A percentile compares a stretch with the other conserved stretches of the same genome.
Evolutionary conservation across 306 rosid species (phyloP).

Genomic region (Abrus pulchellus): DNA sequence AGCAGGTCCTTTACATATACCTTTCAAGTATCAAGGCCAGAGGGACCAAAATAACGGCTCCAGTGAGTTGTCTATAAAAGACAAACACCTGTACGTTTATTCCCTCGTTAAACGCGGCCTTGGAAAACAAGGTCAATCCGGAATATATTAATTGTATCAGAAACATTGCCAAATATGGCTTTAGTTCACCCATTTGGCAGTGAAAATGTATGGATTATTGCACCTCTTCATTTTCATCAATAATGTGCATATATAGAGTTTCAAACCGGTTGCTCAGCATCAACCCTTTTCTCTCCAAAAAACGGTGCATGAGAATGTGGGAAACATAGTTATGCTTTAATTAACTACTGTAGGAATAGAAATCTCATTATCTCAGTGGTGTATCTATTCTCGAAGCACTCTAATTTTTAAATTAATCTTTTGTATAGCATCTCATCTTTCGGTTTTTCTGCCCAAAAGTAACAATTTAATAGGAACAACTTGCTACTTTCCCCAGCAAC

Average conservation of each 20-base stretch:
- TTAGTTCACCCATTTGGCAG: constrained; percentile 54
- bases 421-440: constrained; percentile 51
- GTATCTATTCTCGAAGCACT: constrained; percentile 61
- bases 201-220: constrained; percentile 8
- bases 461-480: constrained; percentile 3
- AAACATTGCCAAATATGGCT: constrained; percentile 64
- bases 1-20: constrained; percentile 37
- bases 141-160: constrained; percentile 59
- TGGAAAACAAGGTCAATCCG: constrained; percentile 62
- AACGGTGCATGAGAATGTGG: constrained; percentile 1
- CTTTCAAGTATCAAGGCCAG: constrained; percentile 57
- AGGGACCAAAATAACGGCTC: constrained; percentile 60
- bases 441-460: constrained; percentile 21
- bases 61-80: constrained; percentile 61
- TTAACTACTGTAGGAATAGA: constrained; percentile 8
- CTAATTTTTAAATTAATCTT: constrained; percentile 34
- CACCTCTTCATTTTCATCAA: constrained; percentile 29
- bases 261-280: constrained; percentile 1
- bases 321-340: constrained; percentile 18
- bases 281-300: neutral
- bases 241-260: constrained; percentile 32
- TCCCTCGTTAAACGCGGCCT: constrained; percentile 64
- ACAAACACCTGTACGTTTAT: constrained; percentile 59
- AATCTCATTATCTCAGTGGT: constrained; percentile 49
- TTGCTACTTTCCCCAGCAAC: constrained; percentile 17